Evolutionary conservation across 768 basidiomycete species (phyloP), one percentile per base, ranked within the genome.

Genomic region (Lentinula raphanica): DNA sequence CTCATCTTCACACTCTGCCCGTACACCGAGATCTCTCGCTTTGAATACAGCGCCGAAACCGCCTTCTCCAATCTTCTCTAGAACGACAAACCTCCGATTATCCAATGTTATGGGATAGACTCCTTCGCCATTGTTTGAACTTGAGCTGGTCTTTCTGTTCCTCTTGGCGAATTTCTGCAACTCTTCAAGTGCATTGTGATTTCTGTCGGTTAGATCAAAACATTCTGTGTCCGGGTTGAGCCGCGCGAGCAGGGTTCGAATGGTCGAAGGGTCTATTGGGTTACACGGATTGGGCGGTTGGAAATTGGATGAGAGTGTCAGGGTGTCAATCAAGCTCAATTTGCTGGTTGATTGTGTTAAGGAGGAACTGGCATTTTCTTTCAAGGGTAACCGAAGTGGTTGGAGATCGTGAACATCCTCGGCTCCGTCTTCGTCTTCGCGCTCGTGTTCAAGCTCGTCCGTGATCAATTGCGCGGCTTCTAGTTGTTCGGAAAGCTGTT

Each of bases 1-100:
- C n/a, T n/a, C 77, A 3, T 79, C 77, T 2, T 79, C 79, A 5
- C 71, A 69, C 54, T 72, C 68, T 19, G 60, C 67, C 13, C 71
- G 74, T 28, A 74, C 72, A 6, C 83, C 78, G 11, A 80, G 71
- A 66, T 86, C 80, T 56, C 81, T 79, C 3, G 90, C 92, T 60
- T 88, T 83, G 76, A 96, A 99, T n/a, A 99, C 97, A 3, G 88
- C 83, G 2, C 96, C 97, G 65, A 96, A 99, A 0, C 95, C 93
- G 5, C 97, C 97, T 73, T 99, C 97, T 17, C 97, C 97, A 23
- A 99, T 79, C 70, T 98, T 99, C 60, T 89, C 89, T 3, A 79
- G 74, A 3, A 98, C 84, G 54, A 80, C 81, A 66, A 90, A 93
- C 54, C 75, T 75, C 58, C 80, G 81, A 3, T 79, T 86, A 45